A percentile compares a stretch with the other conserved stretches of the same genome.
These are phyloP conservation scores for Nannizziopsis barbatae DNA, from an alignment of 2,329 filamentous ascomycete genomes.

Conservation along the genomic window DNA sequence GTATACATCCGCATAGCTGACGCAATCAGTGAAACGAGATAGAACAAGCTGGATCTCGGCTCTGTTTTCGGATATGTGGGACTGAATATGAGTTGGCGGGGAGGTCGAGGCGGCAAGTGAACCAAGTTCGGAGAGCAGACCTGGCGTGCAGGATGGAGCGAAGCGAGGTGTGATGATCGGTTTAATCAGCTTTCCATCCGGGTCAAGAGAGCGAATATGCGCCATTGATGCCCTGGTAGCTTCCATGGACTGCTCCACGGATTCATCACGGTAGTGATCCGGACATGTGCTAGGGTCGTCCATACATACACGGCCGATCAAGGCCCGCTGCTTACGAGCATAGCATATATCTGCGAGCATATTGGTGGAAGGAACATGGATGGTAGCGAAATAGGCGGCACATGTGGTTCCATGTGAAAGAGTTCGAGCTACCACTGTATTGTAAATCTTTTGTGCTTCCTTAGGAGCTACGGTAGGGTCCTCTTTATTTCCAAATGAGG, in stretches of 20 bases:
- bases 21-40: conserved; percentile 53
- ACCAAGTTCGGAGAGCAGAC: conserved; percentile 53
- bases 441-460: conserved; percentile 50
- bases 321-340: conserved; percentile 69
- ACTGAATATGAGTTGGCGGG: conserved; percentile 59
- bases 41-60: conserved; percentile 61
- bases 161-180: conserved; percentile 69
- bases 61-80: conserved; percentile 77
- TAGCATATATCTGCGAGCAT: conserved; percentile 76
- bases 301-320: conserved; percentile 95
- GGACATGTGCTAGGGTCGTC: conserved; percentile 57
- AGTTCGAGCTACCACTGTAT: conserved; percentile 64
- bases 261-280: conserved; percentile 66
- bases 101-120: conserved; percentile 50
- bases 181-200: conserved; percentile 49
- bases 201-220: conserved; percentile 58
- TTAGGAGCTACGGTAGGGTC: conserved; percentile 19
- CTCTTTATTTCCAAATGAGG: conserved; percentile 47
- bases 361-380: conserved; percentile 79
- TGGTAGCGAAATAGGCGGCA: conserved; percentile 87
- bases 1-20: conserved; percentile 67
- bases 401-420: conserved; percentile 86
- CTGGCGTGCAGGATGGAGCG: conserved; percentile 44
- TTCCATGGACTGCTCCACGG: conserved; percentile 45
- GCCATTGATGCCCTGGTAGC: conserved; percentile 50